These are phyloP conservation scores for Phytopythium boreale DNA, from an alignment of 352 stramenopile genomes.

Conservation along the genomic window DNA sequence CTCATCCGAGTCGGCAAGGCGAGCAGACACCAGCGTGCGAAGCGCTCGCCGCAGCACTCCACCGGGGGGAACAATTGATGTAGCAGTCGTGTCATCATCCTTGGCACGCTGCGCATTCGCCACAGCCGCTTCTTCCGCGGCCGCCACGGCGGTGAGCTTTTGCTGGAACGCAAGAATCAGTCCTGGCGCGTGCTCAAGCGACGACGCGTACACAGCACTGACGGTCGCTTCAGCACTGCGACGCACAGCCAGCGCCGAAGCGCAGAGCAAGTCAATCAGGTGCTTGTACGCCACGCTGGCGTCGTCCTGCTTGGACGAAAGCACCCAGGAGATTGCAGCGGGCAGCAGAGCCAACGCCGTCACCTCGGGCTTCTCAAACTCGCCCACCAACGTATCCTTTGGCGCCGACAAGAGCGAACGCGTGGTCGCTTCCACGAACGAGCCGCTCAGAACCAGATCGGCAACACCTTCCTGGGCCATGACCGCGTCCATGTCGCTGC, in stretches of 20 bases:
- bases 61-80: slow-evolving; percentile 33
- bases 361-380: slow-evolving; percentile 50
- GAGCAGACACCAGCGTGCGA: slow-evolving; percentile 44
- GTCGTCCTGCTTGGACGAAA: slow-evolving; percentile 59
- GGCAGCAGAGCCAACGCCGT: slow-evolving; percentile 52
- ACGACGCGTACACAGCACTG: slow-evolving; percentile 45
- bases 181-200: slow-evolving; percentile 49
- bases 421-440: slow-evolving; percentile 52
- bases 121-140: slow-evolving; percentile 31
- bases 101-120: slow-evolving; percentile 10
- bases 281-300: slow-evolving; percentile 46
- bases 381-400: slow-evolving; percentile 14
- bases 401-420: slow-evolving; percentile 30
- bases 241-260: slow-evolving; percentile 44
- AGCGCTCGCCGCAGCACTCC: slow-evolving; percentile 62
- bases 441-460: slow-evolving; percentile 38
- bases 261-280: slow-evolving; percentile 59
- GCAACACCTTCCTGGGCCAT: slow-evolving; percentile 53
- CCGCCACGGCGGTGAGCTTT: slow-evolving; percentile 46
- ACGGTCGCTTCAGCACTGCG: slow-evolving; percentile 45
- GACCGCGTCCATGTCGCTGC: slow-evolving; percentile 50
- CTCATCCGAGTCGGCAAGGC: slow-evolving; percentile 27
- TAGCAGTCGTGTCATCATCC: slow-evolving; percentile 20
- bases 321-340: slow-evolving; percentile 58
- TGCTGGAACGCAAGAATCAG: slow-evolving; percentile 52